phyloP scores from a whole-genome alignment of 805 yeast genomes.

The Suhomyces vadensis region DNA sequence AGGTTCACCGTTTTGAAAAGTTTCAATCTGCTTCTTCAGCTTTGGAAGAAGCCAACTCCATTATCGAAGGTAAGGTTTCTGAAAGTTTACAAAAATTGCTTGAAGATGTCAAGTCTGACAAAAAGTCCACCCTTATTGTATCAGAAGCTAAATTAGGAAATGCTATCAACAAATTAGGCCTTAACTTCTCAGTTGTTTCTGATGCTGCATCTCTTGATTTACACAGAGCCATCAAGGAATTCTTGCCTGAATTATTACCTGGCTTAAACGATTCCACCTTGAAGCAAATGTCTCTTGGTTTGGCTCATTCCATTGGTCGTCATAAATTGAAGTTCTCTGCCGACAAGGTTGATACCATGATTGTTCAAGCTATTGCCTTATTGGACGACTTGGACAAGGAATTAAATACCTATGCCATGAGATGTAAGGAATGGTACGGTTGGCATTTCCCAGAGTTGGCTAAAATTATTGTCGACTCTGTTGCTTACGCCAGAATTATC shows the following conservation, averaged over 20 bases:
- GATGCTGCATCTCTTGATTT: conserved; percentile 95
- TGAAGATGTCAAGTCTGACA: conserved; percentile 73
- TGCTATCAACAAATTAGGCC: conserved; percentile 90
- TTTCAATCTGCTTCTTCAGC: conserved; percentile 94
- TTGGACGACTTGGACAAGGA: conserved; percentile 97
- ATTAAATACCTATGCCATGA: conserved; percentile 96
- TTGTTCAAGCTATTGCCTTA: conserved; percentile 96
- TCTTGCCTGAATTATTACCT: conserved; percentile 90
- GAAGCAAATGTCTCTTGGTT: conserved; percentile 94
- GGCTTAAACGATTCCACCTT: conserved; percentile 85
- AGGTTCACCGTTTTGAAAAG: conserved; percentile 93
- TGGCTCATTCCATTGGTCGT: conserved; percentile 98
- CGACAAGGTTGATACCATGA: conserved; percentile 98
- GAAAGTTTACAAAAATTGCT: conserved; percentile 76
- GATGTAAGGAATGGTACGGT: conserved; percentile 99
- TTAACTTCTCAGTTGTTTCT: conserved; percentile 83
- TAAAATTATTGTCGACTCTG: conserved; percentile 92
- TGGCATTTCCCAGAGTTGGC: conserved; percentile 99
- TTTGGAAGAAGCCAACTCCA: conserved; percentile 88
- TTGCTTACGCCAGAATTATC: conserved; percentile 93
- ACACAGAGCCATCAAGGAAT: conserved; percentile 92
- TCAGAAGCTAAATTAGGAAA: conserved; percentile 96
- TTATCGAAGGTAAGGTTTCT: conserved; percentile 92
- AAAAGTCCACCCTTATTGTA: conserved; percentile 84
- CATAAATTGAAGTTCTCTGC: conserved; percentile 97